phyloP scores from a whole-genome alignment of 257 asterid species.

The Solanum ossicruentum region DNA sequence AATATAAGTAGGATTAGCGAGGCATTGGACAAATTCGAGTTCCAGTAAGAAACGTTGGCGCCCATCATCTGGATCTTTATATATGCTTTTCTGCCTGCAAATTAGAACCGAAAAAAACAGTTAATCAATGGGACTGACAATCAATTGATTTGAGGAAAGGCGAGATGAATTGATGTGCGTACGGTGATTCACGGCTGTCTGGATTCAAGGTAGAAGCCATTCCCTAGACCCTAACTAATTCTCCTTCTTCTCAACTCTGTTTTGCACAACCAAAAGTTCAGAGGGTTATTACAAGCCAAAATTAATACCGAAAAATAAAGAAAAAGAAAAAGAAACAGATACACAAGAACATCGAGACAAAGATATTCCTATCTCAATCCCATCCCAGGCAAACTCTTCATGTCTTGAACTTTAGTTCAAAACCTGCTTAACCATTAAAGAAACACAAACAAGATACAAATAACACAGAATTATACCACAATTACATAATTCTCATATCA shows the following conservation, averaged over 20 bases:
- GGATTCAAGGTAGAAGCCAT: constrained; percentile 21
- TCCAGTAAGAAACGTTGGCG: constrained; percentile 85
- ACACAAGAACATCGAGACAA: too few relatives aligned
- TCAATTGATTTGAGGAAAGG: background rate
- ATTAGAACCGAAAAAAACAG: background rate
- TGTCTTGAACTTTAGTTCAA: too few relatives aligned
- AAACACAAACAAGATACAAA: too few relatives aligned
- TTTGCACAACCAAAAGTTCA: background rate
- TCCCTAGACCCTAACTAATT: background rate
- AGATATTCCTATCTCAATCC: too few relatives aligned
- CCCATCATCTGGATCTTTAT: constrained; percentile 91
- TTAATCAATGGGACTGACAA: background rate
- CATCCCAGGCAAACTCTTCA: too few relatives aligned
- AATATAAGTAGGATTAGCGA: constrained; percentile 83
- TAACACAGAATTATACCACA: too few relatives aligned
- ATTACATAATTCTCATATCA: too few relatives aligned
- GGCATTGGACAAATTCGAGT: constrained; percentile 86
- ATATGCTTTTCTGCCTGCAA: constrained; percentile 38
- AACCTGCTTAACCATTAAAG: too few relatives aligned
- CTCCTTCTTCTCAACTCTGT: background rate
- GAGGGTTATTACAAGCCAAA: too few relatives aligned
- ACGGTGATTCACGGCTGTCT: constrained; percentile 37
- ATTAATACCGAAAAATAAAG: too few relatives aligned
- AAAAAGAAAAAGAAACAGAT: too few relatives aligned
- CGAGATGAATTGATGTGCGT: background rate